Conservation (phyloP, 306 rosid species). For the apple (Malus domestica) region ASM211411v1 NC_041794.1:30296501-30297000, state of each 20-base stretch:
- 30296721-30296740: background rate
- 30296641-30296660: background rate
- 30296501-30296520: background rate
- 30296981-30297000: background rate
- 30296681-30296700: background rate
- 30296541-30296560: background rate
- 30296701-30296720: constrained; percentile 13
- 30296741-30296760: background rate
- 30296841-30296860: constrained; percentile 56
- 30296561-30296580: background rate
- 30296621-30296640: background rate
- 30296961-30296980: background rate
- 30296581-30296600: background rate
- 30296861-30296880: constrained; percentile 71
- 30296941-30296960: background rate
- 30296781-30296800: background rate
- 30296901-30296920: constrained; percentile 58
- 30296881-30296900: constrained; percentile 78
- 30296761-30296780: constrained; percentile 16
- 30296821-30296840: constrained; percentile 49
- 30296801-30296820: constrained; percentile 16
- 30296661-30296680: background rate
- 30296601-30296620: no score
- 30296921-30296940: background rate
- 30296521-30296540: background rate